Conservation (phyloP, 2,329 filamentous ascomycete species). For the Cladosporium sp. region DNA sequence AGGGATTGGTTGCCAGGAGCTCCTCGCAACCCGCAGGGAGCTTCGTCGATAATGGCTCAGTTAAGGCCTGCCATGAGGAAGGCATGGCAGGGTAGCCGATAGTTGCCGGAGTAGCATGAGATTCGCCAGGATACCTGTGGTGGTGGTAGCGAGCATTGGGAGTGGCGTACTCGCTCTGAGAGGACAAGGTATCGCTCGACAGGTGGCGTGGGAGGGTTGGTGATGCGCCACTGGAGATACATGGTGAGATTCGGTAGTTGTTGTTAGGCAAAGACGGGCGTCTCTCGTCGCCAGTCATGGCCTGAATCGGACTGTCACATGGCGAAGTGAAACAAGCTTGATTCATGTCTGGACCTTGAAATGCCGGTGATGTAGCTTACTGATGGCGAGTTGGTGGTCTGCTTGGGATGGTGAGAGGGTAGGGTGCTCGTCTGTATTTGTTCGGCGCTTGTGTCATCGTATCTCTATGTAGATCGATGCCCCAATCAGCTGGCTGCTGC, state of each 20-base stretch:
- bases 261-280: too few relatives aligned
- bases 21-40: constrained; percentile 49
- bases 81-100: background rate
- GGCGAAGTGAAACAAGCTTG: background rate
- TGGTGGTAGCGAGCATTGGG: too few relatives aligned
- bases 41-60: constrained; percentile 41
- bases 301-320: too few relatives aligned
- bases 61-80: constrained; percentile 12
- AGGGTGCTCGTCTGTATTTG: constrained; percentile 38
- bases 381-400: constrained; percentile 38
- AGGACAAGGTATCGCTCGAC: too few relatives aligned
- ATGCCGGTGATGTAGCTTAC: constrained; percentile 27
- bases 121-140: too few relatives aligned
- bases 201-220: too few relatives aligned
- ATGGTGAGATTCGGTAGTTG: too few relatives aligned
- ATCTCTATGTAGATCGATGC: background rate
- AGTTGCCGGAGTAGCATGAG: background rate
- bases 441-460: constrained; percentile 6
- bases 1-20: constrained; percentile 36
- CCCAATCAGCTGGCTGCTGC: background rate
- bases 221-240: too few relatives aligned
- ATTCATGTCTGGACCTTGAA: background rate
- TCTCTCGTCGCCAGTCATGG: too few relatives aligned
- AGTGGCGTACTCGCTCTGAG: too few relatives aligned
- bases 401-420: constrained; percentile 24